Evolutionary conservation across 805 yeast species (phyloP).

Genomic region (Ogataea sp.): DNA sequence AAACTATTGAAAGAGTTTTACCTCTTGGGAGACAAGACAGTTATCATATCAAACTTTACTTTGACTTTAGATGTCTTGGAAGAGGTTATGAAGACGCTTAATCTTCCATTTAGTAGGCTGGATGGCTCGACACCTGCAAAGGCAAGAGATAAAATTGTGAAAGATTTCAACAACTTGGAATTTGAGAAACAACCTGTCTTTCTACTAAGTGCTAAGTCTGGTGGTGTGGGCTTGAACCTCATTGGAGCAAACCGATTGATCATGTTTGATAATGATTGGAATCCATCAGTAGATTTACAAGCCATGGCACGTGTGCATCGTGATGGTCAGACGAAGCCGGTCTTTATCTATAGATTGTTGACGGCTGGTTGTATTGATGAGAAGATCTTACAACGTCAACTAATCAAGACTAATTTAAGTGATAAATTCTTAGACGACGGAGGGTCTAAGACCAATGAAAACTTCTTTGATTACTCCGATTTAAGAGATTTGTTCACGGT

Average conservation of each 20-base stretch:
- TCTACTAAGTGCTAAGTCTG: conserved; percentile 80
- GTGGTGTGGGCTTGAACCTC: conserved; percentile 88
- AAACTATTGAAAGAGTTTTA: conserved; percentile 45
- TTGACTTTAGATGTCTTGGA: conserved; percentile 78
- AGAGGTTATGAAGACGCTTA: conserved; percentile 37
- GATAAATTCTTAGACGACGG: conserved; percentile 52
- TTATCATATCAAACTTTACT: conserved; percentile 81
- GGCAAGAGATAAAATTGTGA: conserved; percentile 57
- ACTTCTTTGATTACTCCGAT: conserved; percentile 62
- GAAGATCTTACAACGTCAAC: conserved; percentile 86
- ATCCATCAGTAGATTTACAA: conserved; percentile 86
- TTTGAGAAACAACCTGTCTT: conserved; percentile 46
- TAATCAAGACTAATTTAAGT: conserved; percentile 74
- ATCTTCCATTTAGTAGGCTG: conserved; percentile 49
- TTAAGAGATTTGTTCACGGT: conserved; percentile 69
- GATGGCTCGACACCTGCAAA: conserved; percentile 81
- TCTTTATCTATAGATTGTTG: conserved; percentile 75
- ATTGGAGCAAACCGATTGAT: conserved; percentile 85
- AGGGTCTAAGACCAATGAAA: conserved; percentile 36
- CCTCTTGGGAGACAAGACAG: conserved; percentile 46
- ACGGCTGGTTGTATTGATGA: conserved; percentile 95
- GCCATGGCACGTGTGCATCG: conserved; percentile 95
- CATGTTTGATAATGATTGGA: conserved; percentile 94
- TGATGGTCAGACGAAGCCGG: conserved; percentile 81
- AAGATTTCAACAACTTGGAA: conserved; percentile 50